These are phyloP conservation scores for Tylopilus microsporus DNA, from an alignment of 1,284 basidiomycete species.

Conservation along the genomic window DNA sequence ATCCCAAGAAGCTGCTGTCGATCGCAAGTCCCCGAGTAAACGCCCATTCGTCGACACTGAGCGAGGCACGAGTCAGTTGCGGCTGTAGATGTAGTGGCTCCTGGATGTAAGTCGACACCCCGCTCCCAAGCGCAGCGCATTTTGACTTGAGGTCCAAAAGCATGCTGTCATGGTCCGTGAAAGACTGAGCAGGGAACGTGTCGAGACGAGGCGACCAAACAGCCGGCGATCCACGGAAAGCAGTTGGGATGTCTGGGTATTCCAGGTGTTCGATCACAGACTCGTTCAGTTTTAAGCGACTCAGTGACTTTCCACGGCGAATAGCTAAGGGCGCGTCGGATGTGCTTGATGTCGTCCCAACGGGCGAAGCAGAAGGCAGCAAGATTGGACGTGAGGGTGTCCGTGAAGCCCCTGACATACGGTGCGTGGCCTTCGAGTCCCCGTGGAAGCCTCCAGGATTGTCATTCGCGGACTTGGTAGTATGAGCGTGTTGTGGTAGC, in stretches of 20 bases:
- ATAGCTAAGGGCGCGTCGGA: conserved; percentile 39
- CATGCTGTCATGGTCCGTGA: conserved; percentile 53
- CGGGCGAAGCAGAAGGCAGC: background rate
- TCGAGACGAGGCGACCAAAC: conserved; percentile 42
- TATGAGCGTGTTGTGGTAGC: conserved; percentile 1
- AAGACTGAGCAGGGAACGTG: conserved; percentile 21
- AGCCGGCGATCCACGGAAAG: conserved; percentile 55
- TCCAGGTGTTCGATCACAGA: conserved; percentile 27
- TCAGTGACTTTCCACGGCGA: conserved; percentile 49
- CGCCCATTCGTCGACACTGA: conserved; percentile 22
- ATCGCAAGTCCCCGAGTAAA: conserved; percentile 19
- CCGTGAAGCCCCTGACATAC: conserved; percentile 3
- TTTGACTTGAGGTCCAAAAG: conserved; percentile 44
- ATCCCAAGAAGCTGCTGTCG: conserved; percentile 6
- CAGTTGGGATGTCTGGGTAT: conserved; percentile 60
- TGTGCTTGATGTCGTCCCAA: background rate
- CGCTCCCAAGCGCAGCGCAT: conserved; percentile 32
- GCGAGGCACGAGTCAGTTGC: conserved; percentile 3
- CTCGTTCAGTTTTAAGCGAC: conserved; percentile 38
- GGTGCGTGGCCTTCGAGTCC: conserved; percentile 8
- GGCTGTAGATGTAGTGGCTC: conserved; percentile 11
- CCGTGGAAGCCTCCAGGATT: conserved; percentile 4
- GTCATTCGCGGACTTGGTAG: conserved; percentile 10
- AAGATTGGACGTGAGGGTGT: background rate
- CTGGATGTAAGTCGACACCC: conserved; percentile 16